Percentiles rank a stretch among this genome's conserved stretches.
phyloP scores from a whole-genome alignment of 768 basidiomycete genomes.

The Psilocybe cyanescens region DNA sequence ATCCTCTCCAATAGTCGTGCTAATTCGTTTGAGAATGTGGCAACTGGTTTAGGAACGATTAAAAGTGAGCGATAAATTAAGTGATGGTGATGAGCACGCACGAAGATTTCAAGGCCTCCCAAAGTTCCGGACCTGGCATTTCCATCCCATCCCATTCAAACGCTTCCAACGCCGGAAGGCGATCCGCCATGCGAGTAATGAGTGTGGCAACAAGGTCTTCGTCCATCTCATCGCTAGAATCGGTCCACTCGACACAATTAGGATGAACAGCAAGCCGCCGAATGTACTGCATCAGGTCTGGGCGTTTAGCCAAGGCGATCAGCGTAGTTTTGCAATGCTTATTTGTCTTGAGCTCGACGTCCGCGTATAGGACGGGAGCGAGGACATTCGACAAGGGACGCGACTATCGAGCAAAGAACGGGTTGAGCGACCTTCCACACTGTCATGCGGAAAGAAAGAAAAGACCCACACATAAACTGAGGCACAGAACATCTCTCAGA shows the following conservation, averaged over 20 bases:
- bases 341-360: conserved; percentile 39
- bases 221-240: conserved; percentile 34
- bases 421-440: background rate
- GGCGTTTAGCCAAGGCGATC: conserved; percentile 51
- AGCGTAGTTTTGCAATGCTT: conserved; percentile 34
- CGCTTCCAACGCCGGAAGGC: conserved; percentile 25
- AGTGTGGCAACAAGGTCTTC: conserved; percentile 33
- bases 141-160: conserved; percentile 44
- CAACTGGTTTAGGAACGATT: conserved; percentile 27
- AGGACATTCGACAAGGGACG: conserved; percentile 29
- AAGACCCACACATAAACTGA: conserved; percentile 31
- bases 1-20: conserved; percentile 37
- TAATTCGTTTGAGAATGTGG: conserved; percentile 35
- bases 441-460: background rate
- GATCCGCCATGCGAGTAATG: conserved; percentile 29
- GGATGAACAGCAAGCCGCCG: conserved; percentile 32
- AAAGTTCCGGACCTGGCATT: conserved; percentile 36
- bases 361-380: conserved; percentile 32
- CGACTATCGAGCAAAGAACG: conserved; percentile 26
- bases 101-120: conserved; percentile 36
- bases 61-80: conserved; percentile 1
- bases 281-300: conserved; percentile 33
- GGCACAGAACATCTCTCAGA: conserved; percentile 30
- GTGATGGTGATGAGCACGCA: conserved; percentile 17
- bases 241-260: conserved; percentile 37